Conservation (phyloP, 768 basidiomycete genomes). For the Hortiboletus flavorubellus region DNA sequence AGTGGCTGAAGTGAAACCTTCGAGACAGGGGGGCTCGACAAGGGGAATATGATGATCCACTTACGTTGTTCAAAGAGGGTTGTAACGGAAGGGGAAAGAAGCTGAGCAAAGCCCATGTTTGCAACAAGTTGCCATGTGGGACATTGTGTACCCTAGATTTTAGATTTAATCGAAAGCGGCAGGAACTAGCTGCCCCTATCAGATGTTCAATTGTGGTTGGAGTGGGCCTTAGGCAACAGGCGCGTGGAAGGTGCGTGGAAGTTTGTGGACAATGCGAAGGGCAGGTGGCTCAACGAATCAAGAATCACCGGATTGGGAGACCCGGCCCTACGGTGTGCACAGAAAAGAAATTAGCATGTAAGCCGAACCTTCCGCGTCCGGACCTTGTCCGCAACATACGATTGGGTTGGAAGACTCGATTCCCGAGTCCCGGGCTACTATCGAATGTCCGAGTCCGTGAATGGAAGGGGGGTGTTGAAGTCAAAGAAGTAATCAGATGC, state of each 20-base stretch:
- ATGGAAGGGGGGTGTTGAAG: not conserved
- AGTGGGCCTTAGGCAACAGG: not conserved
- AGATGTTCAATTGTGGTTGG: not conserved
- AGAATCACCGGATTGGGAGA: not conserved
- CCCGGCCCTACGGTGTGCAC: not conserved
- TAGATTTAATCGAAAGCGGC: conserved; percentile 5
- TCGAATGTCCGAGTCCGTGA: not conserved
- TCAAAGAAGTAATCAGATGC: not conserved
- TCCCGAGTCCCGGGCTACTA: not conserved
- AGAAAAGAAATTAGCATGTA: not conserved
- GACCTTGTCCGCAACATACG: not conserved
- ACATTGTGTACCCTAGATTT: conserved; percentile 11
- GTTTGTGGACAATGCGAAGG: not conserved
- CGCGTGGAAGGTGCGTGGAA: not conserved
- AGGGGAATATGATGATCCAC: not conserved
- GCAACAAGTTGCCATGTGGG: not conserved
- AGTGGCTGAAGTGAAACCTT: not conserved
- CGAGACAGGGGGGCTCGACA: not conserved
- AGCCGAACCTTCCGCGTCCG: not conserved
- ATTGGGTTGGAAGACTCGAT: not conserved
- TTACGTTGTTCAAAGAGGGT: conserved; percentile 11
- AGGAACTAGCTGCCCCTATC: conserved; percentile 6
- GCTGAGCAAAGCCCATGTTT: not conserved
- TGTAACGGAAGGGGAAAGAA: conserved; percentile 1
- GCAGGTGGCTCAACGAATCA: not conserved